Evolutionary conservation across 2,329 filamentous ascomycete species (phyloP).

Genomic region (Aspergillus sp.): DNA sequence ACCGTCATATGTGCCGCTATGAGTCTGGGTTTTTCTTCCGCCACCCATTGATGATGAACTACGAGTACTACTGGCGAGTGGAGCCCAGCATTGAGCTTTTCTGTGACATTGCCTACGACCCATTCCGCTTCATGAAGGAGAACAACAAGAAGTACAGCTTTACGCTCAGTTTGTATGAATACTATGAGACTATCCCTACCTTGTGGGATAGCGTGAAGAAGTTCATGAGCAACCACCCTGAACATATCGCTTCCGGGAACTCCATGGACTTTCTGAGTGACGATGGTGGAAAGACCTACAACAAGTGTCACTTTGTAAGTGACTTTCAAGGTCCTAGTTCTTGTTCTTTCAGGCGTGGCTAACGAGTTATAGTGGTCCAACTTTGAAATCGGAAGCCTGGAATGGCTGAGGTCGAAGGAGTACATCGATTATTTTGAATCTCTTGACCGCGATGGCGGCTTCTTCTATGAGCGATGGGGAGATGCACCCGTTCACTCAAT

Average conservation of each 20-base stretch:
- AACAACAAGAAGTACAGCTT: conserved; percentile 98
- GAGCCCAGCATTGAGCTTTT: conserved; percentile 94
- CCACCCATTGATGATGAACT: conserved; percentile 86
- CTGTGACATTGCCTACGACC: conserved; percentile 92
- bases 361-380: conserved; percentile 73
- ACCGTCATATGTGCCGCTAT: conserved; percentile 98
- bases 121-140: conserved; percentile 94
- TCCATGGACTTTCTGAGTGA: conserved; percentile 87
- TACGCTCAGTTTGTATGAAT: conserved; percentile 90
- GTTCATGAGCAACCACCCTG: conserved; percentile 83
- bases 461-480: conserved; percentile 98
- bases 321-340: not conserved
- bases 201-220: conserved; percentile 94
- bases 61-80: conserved; percentile 99
- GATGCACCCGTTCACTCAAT: conserved; percentile 99
- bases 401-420: conserved; percentile 83
- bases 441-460: conserved; percentile 84
- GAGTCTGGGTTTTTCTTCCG: conserved; percentile 99
- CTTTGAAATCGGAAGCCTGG: conserved; percentile 90
- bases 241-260: conserved; percentile 79
- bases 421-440: conserved; percentile 88
- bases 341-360: conserved; percentile 1
- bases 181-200: conserved; percentile 90
- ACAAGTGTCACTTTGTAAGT: conserved; percentile 92
- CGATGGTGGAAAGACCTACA: conserved; percentile 85